Evolutionary conservation across 257 asterid genomes (phyloP).

Genomic region (Jaltomata sinuosa): DNA sequence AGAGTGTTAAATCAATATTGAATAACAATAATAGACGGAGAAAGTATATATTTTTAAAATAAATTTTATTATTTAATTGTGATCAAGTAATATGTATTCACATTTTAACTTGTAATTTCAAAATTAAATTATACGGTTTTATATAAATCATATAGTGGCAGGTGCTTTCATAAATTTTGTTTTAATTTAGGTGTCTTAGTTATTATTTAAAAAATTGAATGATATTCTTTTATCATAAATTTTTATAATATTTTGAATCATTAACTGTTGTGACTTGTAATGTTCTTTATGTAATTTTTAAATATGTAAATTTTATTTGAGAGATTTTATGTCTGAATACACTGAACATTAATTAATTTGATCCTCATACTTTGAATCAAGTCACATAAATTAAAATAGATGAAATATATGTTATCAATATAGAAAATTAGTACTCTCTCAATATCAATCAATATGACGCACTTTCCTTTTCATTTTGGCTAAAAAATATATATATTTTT

Average conservation of each 20-base stretch:
- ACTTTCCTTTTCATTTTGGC: neutral
- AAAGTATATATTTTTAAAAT: too few species aligned
- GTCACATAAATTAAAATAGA: fast-evolving
- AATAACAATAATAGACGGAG: too few species aligned
- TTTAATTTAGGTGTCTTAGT: too few species aligned
- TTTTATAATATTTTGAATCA: neutral
- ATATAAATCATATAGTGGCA: too few species aligned
- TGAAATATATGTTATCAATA: neutral
- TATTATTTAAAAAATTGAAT: too few species aligned
- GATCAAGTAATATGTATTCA: neutral
- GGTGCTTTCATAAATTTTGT: too few species aligned
- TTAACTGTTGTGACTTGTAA: neutral
- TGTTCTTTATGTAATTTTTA: neutral
- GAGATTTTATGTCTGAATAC: neutral
- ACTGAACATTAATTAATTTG: neutral
- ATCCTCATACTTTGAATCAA: neutral
- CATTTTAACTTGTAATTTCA: too few species aligned
- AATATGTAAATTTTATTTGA: neutral
- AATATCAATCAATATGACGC: neutral
- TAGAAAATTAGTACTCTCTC: neutral
- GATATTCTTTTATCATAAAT: too few species aligned
- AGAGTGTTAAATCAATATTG: too few species aligned
- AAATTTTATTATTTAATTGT: too few species aligned
- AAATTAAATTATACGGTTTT: too few species aligned
- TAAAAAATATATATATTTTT: too few species aligned